Evolutionary conservation across 2,329 filamentous ascomycete genomes (phyloP).

Genomic region (Colletotrichum navitas): DNA sequence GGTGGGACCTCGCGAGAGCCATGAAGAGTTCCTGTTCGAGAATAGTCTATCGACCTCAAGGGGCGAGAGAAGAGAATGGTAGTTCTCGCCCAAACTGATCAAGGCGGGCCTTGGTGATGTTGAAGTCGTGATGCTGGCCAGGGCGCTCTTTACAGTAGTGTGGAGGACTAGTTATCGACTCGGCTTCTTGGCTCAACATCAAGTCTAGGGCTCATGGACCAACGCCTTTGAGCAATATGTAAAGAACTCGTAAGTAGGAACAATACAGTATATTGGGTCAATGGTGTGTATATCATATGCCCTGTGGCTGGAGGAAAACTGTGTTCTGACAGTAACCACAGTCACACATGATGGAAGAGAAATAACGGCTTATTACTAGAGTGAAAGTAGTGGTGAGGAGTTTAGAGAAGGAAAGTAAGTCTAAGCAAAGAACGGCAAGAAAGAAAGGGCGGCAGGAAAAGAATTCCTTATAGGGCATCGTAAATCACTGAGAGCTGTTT

Average conservation of each 20-base stretch:
- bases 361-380: not conserved
- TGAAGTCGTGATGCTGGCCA: too few species aligned
- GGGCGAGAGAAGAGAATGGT: not conserved
- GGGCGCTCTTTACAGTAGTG: not conserved
- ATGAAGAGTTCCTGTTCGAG: not conserved
- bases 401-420: not conserved
- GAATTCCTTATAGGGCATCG: not conserved
- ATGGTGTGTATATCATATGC: not conserved
- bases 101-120: not conserved
- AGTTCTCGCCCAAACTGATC: not conserved
- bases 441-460: not conserved
- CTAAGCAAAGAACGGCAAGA: not conserved
- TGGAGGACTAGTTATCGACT: not conserved
- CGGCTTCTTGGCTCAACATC: not conserved
- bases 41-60: not conserved
- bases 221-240: not conserved
- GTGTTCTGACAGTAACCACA: not conserved
- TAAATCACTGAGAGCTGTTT: not conserved
- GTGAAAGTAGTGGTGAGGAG: not conserved
- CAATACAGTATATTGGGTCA: not conserved
- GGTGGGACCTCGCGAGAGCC: not conserved
- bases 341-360: not conserved
- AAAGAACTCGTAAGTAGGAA: not conserved
- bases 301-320: not conserved
- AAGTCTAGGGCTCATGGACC: not conserved